Evolutionary conservation across 139 green algal genomes (phyloP).

Genomic region (Closterium sp.): DNA sequence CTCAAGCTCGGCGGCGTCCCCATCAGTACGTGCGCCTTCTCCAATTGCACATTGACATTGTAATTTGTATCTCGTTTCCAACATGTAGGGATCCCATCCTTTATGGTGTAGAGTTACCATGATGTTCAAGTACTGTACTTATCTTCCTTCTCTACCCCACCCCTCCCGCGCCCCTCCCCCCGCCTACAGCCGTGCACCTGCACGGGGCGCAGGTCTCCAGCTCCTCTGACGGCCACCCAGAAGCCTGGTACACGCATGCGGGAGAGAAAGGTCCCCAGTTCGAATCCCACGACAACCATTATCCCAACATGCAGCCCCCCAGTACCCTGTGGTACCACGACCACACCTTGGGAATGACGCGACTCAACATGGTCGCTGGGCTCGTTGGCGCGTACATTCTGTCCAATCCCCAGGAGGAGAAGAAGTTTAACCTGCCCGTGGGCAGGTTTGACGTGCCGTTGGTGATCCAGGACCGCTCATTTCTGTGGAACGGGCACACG

Average conservation of each 20-base stretch:
- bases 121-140: neutral
- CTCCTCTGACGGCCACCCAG: slow-evolving; percentile 23
- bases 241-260: slow-evolving; percentile 15
- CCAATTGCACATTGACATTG: neutral
- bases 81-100: neutral
- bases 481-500: neutral
- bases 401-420: neutral
- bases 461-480: slow-evolving; percentile 12
- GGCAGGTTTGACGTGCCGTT: slow-evolving; percentile 15
- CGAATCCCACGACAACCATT: neutral
- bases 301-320: slow-evolving; percentile 22
- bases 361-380: slow-evolving; percentile 25
- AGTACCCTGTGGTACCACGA: slow-evolving; percentile 43
- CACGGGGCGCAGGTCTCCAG: slow-evolving; percentile 11
- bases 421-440: neutral
- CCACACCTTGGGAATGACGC: slow-evolving; percentile 32
- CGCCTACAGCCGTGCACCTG: slow-evolving; percentile 8
- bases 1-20: neutral
- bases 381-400: slow-evolving; percentile 6
- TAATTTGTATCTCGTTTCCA: neutral
- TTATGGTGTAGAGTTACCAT: neutral
- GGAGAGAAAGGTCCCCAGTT: slow-evolving; percentile 8
- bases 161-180: neutral
- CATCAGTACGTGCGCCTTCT: neutral
- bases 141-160: neutral